phyloP scores from a whole-genome alignment of 768 basidiomycete genomes.

The Auricularia auricula-judae region DNA sequence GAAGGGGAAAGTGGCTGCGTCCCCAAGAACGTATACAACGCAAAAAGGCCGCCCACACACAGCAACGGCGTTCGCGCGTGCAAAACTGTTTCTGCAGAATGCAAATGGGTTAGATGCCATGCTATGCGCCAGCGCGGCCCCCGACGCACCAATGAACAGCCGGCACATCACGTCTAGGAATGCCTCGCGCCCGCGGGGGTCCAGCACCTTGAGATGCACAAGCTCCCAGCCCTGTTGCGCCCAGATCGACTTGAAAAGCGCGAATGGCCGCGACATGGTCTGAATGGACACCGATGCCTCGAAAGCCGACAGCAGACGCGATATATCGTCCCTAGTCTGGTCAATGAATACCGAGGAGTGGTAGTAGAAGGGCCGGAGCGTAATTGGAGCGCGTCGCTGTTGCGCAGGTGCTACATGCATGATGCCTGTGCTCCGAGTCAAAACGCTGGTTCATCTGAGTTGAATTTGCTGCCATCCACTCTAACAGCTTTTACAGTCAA shows the following conservation, averaged over 20 bases:
- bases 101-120: not conserved
- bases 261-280: conserved; percentile 36
- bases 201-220: conserved; percentile 66
- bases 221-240: conserved; percentile 55
- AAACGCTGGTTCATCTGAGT: no score
- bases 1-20: conserved; percentile 56
- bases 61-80: conserved; percentile 40
- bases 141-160: conserved; percentile 51
- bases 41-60: conserved; percentile 55
- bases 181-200: conserved; percentile 48
- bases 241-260: conserved; percentile 66
- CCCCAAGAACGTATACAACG: conserved; percentile 54
- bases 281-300: conserved; percentile 33
- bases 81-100: conserved; percentile 38
- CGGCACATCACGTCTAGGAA: conserved; percentile 51
- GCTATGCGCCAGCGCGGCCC: not conserved
- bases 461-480: no score
- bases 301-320: conserved; percentile 39
- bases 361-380: conserved; percentile 66
- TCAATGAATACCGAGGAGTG: conserved; percentile 65
- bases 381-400: conserved; percentile 41
- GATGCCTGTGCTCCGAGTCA: no score
- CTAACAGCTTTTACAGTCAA: no score
- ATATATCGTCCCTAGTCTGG: conserved; percentile 53
- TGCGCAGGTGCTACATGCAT: conserved; percentile 38